Conservation (phyloP, 2,329 filamentous ascomycete genomes). For the Sarocladiaceae sp. region DNA sequence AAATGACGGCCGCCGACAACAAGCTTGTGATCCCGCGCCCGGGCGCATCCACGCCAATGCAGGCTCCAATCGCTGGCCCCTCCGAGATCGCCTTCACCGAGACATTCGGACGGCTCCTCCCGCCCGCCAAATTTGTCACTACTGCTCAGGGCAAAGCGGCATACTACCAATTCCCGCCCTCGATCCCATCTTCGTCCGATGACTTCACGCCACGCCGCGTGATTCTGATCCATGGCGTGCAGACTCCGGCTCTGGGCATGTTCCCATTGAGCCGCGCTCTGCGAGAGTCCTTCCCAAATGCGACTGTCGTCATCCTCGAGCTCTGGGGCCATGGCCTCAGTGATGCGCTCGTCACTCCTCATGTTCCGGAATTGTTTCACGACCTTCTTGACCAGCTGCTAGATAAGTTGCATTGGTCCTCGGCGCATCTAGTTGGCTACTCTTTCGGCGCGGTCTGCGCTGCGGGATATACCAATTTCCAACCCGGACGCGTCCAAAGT, state of each 20-base stretch:
- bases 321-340: constrained; percentile 51
- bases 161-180: constrained; percentile 31
- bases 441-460: constrained; percentile 43
- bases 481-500: constrained; percentile 24
- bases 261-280: constrained; percentile 35
- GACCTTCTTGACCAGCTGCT: constrained; percentile 34
- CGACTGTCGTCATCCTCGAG: constrained; percentile 41
- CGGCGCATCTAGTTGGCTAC: constrained; percentile 42
- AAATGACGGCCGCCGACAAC: neutral
- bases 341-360: constrained; percentile 39
- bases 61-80: constrained; percentile 27
- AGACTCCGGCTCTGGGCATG: constrained; percentile 46
- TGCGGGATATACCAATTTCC: constrained; percentile 30
- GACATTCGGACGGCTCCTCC: constrained; percentile 34
- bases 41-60: neutral
- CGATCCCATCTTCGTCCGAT: neutral
- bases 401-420: constrained; percentile 33
- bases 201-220: constrained; percentile 21
- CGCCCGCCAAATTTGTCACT: constrained; percentile 28
- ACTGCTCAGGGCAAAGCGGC: constrained; percentile 30
- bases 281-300: constrained; percentile 25
- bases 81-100: constrained; percentile 29
- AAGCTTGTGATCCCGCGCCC: constrained; percentile 6
- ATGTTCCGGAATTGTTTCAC: constrained; percentile 39
- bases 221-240: constrained; percentile 45